Base-by-base conservation (phyloP, 805 yeast genomes). In the Yamadazyma paraphyllophila region DNA sequence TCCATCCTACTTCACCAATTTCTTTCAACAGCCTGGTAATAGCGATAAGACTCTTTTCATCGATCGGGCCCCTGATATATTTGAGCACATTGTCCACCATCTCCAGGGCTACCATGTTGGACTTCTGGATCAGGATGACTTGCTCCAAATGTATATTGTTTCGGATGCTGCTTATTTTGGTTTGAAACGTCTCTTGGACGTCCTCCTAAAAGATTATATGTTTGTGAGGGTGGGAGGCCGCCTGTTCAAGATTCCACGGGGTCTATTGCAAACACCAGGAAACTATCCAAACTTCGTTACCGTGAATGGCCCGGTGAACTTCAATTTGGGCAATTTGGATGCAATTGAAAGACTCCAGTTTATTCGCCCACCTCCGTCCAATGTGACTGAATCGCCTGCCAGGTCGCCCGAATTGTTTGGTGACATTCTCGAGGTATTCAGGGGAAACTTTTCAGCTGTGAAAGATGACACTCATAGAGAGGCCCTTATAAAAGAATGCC, bases 1-100 rank as follows among this genome's bases (percentile, higher is more conserved):
- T 0, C 97, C 97, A 0, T 87, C 95, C 4, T 89, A 86, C 60
- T 91, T 90, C 69, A 88, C 97, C 2, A 71, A 76, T 24, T 88
- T 71, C 66, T 90, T 90, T 60, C 54, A 56, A 4, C 57, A 66
- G 15, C 62, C 63, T 6, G 69, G 55, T 2, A 75, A 74, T 47
- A 56, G 63, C 13, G 68, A 66, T 7, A 70, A 67, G 33, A 65
- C 75, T 0, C 61, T 88, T 8, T 81, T 80, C 55, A 80, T 90
- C 44, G 97, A 90, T 61, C 69, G 97, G 31, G 82, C 84, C 8
- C 85, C 95, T 0, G 68, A 62, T 1, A 77, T 87, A 0, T 90
- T 90, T 60, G 78, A 80, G 45, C 69, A 73, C 50, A 85, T 90
- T 14, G 78, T 79, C 54, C 59, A 69, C 48, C 96, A 91, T 67